A percentile compares a stretch with the other conserved stretches of the same genome.
These are phyloP conservation scores for Micromonas commoda DNA, from an alignment of 139 green algal species.

Conservation along the genomic window DNA sequence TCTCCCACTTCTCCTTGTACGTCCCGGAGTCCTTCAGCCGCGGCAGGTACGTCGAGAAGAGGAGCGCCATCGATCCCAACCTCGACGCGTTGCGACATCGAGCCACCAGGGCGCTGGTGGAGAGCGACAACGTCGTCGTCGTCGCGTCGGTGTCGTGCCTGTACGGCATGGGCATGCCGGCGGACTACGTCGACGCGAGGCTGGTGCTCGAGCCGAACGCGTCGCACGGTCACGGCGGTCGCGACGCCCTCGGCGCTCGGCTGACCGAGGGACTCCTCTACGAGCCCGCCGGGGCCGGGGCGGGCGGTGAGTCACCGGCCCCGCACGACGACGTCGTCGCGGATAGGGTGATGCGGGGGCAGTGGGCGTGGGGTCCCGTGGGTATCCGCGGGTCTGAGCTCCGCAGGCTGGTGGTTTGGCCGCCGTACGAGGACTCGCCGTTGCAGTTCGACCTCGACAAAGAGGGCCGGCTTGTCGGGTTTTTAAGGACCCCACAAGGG, in stretches of 20 bases:
- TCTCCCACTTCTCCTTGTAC: slow-evolving; percentile 39
- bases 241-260: background rate
- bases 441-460: slow-evolving; percentile 4
- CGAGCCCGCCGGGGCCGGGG: background rate
- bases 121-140: slow-evolving; percentile 27
- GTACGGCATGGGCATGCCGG: slow-evolving; percentile 36
- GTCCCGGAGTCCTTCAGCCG: slow-evolving; percentile 31
- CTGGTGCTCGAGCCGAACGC: background rate
- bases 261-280: slow-evolving; percentile 5
- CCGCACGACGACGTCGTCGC: too few species aligned
- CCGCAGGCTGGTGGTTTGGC: slow-evolving; percentile 8
- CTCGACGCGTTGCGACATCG: slow-evolving; percentile 31
- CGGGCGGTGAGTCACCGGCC: too few species aligned
- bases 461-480: background rate
- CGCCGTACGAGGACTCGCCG: slow-evolving; percentile 8
- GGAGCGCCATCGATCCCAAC: slow-evolving; percentile 16
- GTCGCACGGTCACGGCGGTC: background rate
- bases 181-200: slow-evolving; percentile 19
- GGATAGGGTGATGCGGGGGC: background rate
- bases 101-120: slow-evolving; percentile 30
- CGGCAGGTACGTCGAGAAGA: slow-evolving; percentile 34
- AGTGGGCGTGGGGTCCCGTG: background rate
- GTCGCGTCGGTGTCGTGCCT: slow-evolving; percentile 35
- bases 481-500: background rate
- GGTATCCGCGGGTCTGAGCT: too few species aligned